These are phyloP conservation scores for Vanrija humicola DNA, from an alignment of 1,284 basidiomycete genomes.

Conservation along the genomic window DNA sequence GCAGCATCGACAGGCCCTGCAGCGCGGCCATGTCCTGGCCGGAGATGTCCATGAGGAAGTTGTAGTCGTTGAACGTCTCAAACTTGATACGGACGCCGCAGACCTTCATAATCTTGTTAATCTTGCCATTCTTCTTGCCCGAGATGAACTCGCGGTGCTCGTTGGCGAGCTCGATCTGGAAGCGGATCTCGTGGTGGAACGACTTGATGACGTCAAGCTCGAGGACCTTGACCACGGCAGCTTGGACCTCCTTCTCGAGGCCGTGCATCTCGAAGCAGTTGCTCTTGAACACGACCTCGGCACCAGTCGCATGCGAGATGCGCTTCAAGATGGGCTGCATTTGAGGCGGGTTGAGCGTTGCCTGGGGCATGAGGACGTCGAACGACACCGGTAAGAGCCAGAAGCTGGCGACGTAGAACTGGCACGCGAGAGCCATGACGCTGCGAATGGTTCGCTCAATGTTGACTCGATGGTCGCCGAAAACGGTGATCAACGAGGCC, in stretches of 20 bases:
- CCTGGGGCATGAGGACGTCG: constrained; percentile 77
- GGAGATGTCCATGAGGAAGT: constrained; percentile 93
- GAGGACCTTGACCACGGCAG: constrained; percentile 78
- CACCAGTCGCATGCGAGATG: constrained; percentile 79
- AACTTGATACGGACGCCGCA: constrained; percentile 98
- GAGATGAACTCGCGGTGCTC: constrained; percentile 98
- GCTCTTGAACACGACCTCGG: constrained; percentile 93
- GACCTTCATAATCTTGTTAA: constrained; percentile 97
- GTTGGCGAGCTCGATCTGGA: constrained; percentile 96
- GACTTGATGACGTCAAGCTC: constrained; percentile 82
- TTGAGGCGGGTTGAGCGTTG: constrained; percentile 73
- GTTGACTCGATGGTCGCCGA: constrained; percentile 89
- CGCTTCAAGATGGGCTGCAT: constrained; percentile 81
- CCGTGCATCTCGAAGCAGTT: constrained; percentile 98
- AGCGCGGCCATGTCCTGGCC: constrained; percentile 77
- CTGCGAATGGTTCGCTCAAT: constrained; percentile 92
- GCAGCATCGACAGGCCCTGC: constrained; percentile 81
- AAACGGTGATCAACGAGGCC: constrained; percentile 87
- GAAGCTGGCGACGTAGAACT: constrained; percentile 92
- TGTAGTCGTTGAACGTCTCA: constrained; percentile 96
- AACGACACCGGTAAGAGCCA: constrained; percentile 93
- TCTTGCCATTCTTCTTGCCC: constrained; percentile 97
- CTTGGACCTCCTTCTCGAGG: constrained; percentile 85
- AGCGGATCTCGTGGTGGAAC: constrained; percentile 95
- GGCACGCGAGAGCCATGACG: constrained; percentile 92